Conservation (phyloP, 2,329 filamentous ascomycete genomes). For the Colletotrichum endophyticum region DNA sequence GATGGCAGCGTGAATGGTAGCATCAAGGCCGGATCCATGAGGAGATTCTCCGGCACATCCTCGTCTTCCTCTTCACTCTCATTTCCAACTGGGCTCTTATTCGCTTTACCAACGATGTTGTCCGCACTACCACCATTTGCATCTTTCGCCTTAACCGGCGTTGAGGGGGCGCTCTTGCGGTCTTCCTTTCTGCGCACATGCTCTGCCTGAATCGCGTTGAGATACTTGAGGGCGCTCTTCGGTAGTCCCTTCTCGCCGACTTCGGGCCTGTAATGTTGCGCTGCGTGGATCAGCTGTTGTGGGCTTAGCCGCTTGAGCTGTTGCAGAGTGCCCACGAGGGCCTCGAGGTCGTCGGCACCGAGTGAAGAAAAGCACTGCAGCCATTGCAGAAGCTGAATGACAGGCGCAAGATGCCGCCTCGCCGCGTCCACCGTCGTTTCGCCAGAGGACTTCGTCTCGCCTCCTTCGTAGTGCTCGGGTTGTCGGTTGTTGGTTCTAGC, state of each 20-base stretch:
- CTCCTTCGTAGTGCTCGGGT: constrained; percentile 94
- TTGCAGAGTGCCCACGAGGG: constrained; percentile 85
- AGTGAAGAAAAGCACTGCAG: constrained; percentile 96
- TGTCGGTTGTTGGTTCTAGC: constrained; percentile 90
- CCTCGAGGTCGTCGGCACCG: constrained; percentile 83
- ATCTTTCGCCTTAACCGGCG: constrained; percentile 43
- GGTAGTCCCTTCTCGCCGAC: constrained; percentile 92
- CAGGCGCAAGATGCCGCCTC: constrained; percentile 82
- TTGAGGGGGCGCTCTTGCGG: constrained; percentile 50
- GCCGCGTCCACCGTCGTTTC: constrained; percentile 88
- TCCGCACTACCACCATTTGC: constrained; percentile 49
- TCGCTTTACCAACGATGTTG: constrained; percentile 45
- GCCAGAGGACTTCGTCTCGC: constrained; percentile 82
- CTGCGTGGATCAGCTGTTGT: constrained; percentile 88
- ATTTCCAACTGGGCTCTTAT: constrained; percentile 35
- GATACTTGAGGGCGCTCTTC: constrained; percentile 87
- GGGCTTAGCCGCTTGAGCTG: constrained; percentile 86
- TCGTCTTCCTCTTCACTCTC: constrained; percentile 57
- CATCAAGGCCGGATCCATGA: constrained; percentile 89
- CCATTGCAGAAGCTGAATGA: constrained; percentile 96
- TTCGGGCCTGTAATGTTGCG: constrained; percentile 91
- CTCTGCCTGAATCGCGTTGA: constrained; percentile 80
- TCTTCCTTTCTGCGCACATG: constrained; percentile 63
- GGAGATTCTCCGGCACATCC: constrained; percentile 74
- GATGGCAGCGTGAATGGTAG: constrained; percentile 95